phyloP scores from a whole-genome alignment of 1,284 basidiomycete genomes.

The Pascua sp. region DNA sequence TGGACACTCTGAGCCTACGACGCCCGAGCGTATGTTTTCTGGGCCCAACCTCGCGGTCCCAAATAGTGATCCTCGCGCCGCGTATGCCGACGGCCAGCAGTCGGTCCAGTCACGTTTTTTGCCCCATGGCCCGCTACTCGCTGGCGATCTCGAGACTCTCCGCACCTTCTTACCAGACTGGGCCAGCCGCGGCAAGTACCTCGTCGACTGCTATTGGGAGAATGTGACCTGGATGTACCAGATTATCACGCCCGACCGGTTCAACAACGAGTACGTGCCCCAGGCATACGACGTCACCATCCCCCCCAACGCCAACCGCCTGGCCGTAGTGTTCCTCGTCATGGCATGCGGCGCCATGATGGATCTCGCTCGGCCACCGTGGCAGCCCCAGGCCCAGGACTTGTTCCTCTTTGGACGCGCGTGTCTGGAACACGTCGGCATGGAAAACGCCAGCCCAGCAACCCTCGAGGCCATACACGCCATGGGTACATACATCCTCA shows the following conservation, averaged over 20 bases:
- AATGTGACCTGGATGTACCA: slow-evolving; percentile 51
- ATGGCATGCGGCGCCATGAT: slow-evolving; percentile 49
- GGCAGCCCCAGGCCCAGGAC: slow-evolving; percentile 39
- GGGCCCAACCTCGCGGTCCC: background rate
- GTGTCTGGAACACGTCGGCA: slow-evolving; percentile 37
- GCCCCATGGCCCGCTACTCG: background rate
- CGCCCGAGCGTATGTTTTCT: background rate
- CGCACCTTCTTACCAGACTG: slow-evolving; percentile 35
- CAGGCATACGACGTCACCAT: slow-evolving; percentile 39
- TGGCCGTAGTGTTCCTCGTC: slow-evolving; percentile 47
- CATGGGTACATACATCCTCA: slow-evolving; percentile 46
- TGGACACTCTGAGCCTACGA: slow-evolving; percentile 2
- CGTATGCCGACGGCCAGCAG: slow-evolving; percentile 1
- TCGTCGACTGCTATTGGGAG: slow-evolving; percentile 45
- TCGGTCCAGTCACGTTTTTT: background rate
- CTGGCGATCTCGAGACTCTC: background rate
- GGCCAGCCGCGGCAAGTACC: slow-evolving; percentile 33
- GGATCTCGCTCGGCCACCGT: slow-evolving; percentile 40
- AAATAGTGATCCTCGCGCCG: background rate
- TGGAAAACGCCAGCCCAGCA: slow-evolving; percentile 42
- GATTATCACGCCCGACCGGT: slow-evolving; percentile 36
- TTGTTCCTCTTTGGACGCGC: slow-evolving; percentile 42
- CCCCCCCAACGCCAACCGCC: slow-evolving; percentile 41
- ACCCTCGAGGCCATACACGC: slow-evolving; percentile 46
- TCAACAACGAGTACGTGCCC: slow-evolving; percentile 44